These are phyloP conservation scores for Botrytis medusae DNA, from an alignment of 2,329 filamentous ascomycete genomes.

Conservation along the genomic window DNA sequence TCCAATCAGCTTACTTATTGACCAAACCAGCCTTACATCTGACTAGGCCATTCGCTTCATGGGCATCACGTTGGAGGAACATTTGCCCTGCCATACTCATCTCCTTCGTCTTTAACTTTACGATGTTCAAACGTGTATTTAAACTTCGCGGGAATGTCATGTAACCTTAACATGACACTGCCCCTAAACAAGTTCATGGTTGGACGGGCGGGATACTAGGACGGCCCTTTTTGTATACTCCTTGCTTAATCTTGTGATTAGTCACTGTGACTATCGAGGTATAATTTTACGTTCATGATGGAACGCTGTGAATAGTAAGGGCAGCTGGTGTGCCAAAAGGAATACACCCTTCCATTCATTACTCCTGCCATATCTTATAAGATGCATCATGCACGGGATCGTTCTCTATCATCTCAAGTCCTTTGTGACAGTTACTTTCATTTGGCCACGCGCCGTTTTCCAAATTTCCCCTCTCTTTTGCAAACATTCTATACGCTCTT, in stretches of 20 bases:
- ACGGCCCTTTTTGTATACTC: background rate
- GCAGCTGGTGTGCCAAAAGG: background rate
- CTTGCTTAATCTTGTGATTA: background rate
- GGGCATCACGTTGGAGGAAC: background rate
- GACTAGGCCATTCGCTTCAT: background rate
- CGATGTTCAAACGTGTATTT: background rate
- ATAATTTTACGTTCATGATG: background rate
- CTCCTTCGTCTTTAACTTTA: background rate
- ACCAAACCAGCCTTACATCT: background rate
- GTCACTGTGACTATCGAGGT: background rate
- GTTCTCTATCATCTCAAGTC: background rate
- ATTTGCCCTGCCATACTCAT: slow-evolving; percentile 2
- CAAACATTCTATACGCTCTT: background rate
- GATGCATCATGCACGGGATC: background rate
- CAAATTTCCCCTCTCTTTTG: background rate
- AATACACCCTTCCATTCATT: background rate
- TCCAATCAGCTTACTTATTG: background rate
- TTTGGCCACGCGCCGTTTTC: background rate
- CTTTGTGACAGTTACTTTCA: background rate
- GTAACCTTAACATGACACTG: background rate
- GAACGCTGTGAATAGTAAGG: background rate
- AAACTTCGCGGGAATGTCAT: background rate
- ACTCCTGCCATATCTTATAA: background rate
- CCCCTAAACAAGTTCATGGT: background rate
- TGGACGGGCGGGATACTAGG: background rate